Percentiles rank a stretch among this genome's conserved stretches.
These are phyloP conservation scores for Leccinum fibrillosum DNA, from an alignment of 768 basidiomycete genomes.

Conservation along the genomic window DNA sequence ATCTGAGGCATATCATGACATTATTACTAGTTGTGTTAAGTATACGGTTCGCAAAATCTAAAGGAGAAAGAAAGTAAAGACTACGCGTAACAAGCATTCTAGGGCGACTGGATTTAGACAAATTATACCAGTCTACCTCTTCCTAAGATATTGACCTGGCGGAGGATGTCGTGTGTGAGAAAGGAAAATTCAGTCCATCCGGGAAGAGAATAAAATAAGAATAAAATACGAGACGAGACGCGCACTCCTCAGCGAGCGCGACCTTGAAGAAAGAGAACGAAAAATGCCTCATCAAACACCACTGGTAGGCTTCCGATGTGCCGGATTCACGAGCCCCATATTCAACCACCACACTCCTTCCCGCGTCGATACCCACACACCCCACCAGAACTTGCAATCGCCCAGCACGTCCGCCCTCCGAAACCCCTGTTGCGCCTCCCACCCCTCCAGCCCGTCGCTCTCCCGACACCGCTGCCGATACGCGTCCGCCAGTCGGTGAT, in stretches of 20 bases:
- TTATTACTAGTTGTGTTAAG: neutral
- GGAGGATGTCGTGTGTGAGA: neutral
- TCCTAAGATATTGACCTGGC: neutral
- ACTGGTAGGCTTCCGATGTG: constrained; percentile 5
- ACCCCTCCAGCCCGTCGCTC: constrained; percentile 37
- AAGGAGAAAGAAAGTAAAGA: neutral
- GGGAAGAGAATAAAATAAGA: neutral
- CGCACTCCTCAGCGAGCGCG: neutral
- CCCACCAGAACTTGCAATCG: constrained; percentile 43
- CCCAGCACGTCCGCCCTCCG: constrained; percentile 52
- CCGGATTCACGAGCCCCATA: constrained; percentile 38
- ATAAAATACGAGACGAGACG: neutral
- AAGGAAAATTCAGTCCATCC: neutral
- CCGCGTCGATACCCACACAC: constrained; percentile 29
- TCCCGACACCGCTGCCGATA: constrained; percentile 37
- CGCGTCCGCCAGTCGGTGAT: constrained; percentile 14
- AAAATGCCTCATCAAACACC: neutral
- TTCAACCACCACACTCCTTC: constrained; percentile 45
- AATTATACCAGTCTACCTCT: neutral
- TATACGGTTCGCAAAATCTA: neutral
- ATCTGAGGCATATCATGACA: neutral
- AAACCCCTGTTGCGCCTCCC: constrained; percentile 30
- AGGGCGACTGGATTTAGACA: neutral
- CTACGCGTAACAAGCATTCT: neutral
- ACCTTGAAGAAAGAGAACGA: neutral